Percentiles rank a stretch among this genome's conserved stretches.
phyloP scores from a whole-genome alignment of 495 filamentous ascomycete species.

The Podospora pseudopauciseta region DNA sequence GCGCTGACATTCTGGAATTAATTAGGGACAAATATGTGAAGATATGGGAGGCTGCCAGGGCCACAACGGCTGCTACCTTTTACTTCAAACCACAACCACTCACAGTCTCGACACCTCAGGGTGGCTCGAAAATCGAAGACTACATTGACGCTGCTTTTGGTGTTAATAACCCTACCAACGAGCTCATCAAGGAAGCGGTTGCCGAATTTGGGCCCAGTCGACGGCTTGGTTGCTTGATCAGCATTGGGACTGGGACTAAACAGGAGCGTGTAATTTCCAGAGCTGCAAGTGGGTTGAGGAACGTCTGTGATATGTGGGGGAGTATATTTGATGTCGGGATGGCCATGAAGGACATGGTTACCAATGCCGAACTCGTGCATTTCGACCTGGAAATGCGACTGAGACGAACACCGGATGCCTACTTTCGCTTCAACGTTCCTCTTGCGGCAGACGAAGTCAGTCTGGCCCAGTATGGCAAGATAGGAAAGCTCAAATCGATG shows the following conservation, averaged over 20 bases:
- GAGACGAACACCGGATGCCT: background rate
- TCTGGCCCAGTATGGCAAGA: conserved; percentile 19
- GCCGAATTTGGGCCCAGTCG: conserved; percentile 5
- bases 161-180: conserved; percentile 26
- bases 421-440: conserved; percentile 26
- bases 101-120: background rate
- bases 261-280: conserved; percentile 6
- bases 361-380: conserved; percentile 16
- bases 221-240: conserved; percentile 19
- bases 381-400: background rate
- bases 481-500: conserved; percentile 16
- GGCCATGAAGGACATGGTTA: conserved; percentile 15
- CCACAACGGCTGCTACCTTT: conserved; percentile 19
- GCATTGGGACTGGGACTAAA: conserved; percentile 21
- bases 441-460: conserved; percentile 76
- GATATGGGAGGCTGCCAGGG: conserved; percentile 24
- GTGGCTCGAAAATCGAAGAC: background rate
- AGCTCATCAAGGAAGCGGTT: conserved; percentile 22
- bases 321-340: background rate
- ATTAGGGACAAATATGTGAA: background rate
- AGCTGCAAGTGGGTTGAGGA: conserved; percentile 3
- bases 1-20: no score
- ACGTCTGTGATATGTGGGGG: background rate
- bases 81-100: conserved; percentile 11
- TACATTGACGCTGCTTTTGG: conserved; percentile 32